Percentiles rank a stretch among this genome's conserved stretches.
Evolutionary conservation across 306 rosid genomes (phyloP).

Genomic region (Rosa rugosa): DNA sequence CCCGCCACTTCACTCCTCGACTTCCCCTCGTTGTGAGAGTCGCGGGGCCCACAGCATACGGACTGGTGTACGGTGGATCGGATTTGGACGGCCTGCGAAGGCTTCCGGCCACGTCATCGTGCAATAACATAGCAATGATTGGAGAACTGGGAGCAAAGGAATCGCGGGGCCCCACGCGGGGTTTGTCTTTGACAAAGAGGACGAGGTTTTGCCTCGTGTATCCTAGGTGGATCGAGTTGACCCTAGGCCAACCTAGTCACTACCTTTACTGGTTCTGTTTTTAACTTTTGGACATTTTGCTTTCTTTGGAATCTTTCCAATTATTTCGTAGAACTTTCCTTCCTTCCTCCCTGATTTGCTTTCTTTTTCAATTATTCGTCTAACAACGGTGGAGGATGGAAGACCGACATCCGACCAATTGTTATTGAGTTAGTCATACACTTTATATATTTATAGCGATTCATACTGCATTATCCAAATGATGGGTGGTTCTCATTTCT

Average conservation of each 20-base stretch:
- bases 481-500: no score
- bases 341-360: not conserved
- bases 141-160: not conserved
- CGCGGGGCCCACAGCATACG: not conserved
- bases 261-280: not conserved
- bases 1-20: not conserved
- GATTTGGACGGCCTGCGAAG: not conserved
- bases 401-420: not conserved
- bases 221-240: conserved; percentile 31
- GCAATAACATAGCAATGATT: conserved; percentile 9
- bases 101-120: conserved; percentile 16
- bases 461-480: no score
- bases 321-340: not conserved
- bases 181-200: conserved; percentile 19
- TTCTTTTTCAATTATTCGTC: no score
- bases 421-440: no score
- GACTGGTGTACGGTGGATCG: not conserved
- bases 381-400: not conserved
- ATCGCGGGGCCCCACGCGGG: not conserved
- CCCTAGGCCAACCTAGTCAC: not conserved
- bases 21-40: not conserved
- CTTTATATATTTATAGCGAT: no score
- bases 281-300: not conserved
- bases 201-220: conserved; percentile 33
- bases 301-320: not conserved